These are phyloP conservation scores for Anaeromyces robustus DNA, from an alignment of 192 early-diverging fungal genomes.

Conservation along the genomic window DNA sequence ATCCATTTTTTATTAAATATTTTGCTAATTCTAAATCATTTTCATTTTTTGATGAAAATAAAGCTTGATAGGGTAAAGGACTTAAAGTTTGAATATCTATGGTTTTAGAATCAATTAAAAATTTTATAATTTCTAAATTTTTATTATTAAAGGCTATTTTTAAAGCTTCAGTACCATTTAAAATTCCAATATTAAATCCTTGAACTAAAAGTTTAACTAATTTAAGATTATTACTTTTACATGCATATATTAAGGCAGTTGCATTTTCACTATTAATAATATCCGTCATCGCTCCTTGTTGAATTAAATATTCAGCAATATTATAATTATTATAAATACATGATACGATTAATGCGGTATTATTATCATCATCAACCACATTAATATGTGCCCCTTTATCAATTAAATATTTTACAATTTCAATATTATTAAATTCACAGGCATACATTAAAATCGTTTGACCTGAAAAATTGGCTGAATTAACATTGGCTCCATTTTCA, in stretches of 20 bases:
- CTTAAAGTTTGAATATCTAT: background rate
- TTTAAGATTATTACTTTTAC: background rate
- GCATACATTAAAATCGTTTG: background rate
- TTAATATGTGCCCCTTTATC: background rate
- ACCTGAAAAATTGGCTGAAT: background rate
- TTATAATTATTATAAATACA: background rate
- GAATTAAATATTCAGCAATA: background rate
- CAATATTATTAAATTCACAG: background rate
- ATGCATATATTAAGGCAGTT: background rate
- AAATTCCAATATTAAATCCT: background rate
- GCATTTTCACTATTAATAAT: background rate
- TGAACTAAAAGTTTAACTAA: background rate
- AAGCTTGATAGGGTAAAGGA: background rate
- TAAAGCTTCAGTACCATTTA: background rate
- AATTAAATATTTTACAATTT: background rate
- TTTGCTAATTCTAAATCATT: background rate
- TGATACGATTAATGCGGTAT: background rate
- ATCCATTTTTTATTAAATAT: background rate
- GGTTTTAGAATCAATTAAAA: background rate
- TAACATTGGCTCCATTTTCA: background rate
- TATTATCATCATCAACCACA: background rate
- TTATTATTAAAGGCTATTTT: background rate
- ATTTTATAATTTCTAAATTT: background rate
- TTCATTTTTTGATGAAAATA: background rate
- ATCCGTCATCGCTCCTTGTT: background rate